Conservation (phyloP, 1,284 basidiomycete genomes). For the Sporisorium scitamineum region DNA sequence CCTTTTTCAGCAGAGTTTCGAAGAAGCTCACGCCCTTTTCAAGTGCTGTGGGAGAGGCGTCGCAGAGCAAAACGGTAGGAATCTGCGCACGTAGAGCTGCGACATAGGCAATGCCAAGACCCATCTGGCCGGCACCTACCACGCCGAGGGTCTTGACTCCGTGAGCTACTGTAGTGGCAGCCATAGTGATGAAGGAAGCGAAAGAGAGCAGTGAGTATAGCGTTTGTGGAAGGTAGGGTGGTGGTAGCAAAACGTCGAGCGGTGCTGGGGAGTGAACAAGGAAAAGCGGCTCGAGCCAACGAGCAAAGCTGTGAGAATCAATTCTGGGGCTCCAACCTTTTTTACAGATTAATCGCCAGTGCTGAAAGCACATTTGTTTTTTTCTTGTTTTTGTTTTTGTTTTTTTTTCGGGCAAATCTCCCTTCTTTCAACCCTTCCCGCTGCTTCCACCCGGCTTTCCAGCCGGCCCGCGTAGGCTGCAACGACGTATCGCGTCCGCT, state of each 20-base stretch:
- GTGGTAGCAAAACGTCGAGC: neutral
- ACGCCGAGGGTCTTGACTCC: slow-evolving; percentile 61
- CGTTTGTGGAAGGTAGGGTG: neutral
- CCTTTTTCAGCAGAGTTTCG: slow-evolving; percentile 81
- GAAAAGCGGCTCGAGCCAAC: neutral
- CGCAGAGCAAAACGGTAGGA: slow-evolving; percentile 48
- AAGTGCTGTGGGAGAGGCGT: slow-evolving; percentile 73
- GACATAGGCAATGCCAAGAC: slow-evolving; percentile 82
- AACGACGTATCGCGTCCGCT: neutral
- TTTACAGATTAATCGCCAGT: neutral
- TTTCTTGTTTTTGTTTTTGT: no score
- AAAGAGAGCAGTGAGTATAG: neutral
- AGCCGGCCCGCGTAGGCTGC: no score
- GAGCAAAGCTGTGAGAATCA: no score
- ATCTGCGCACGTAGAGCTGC: slow-evolving; percentile 73
- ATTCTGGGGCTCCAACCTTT: neutral
- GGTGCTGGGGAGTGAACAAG: neutral
- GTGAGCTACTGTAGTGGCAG: slow-evolving; percentile 43
- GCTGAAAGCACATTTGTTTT: neutral
- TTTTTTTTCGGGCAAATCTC: neutral
- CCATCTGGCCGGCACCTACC: slow-evolving; percentile 67
- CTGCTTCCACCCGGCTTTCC: neutral
- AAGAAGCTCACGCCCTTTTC: slow-evolving; percentile 79
- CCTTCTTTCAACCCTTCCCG: neutral
- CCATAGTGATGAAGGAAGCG: slow-evolving; percentile 2